These are phyloP conservation scores for Lachnellula suecica DNA, from an alignment of 2,329 filamentous ascomycete species.

Conservation along the genomic window DNA sequence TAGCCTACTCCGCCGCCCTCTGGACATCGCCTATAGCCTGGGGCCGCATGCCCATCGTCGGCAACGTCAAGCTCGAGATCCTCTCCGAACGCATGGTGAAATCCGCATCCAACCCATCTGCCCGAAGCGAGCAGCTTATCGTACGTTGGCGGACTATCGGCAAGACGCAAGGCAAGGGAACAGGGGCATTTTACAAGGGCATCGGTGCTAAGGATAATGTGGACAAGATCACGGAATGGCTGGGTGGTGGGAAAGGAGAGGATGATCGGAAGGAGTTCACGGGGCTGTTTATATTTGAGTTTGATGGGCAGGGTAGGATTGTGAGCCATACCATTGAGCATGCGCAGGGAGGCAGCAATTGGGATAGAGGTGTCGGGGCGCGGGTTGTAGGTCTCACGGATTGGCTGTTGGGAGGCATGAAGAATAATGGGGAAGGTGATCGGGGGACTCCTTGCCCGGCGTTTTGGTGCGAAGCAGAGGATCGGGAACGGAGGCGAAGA, in stretches of 20 bases:
- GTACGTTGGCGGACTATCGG: slow-evolving; percentile 81
- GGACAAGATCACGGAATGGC: slow-evolving; percentile 50
- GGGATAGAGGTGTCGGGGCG: slow-evolving; percentile 77
- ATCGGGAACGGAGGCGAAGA: background rate
- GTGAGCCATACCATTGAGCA: slow-evolving; percentile 92
- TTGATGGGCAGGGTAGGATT: slow-evolving; percentile 83
- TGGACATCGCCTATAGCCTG: slow-evolving; percentile 97
- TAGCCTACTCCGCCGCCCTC: slow-evolving; percentile 88
- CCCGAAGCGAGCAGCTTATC: slow-evolving; percentile 73
- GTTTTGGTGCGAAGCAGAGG: slow-evolving; percentile 17
- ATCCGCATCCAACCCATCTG: slow-evolving; percentile 19
- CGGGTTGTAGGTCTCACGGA: slow-evolving; percentile 90
- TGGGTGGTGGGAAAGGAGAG: slow-evolving; percentile 46
- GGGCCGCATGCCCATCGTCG: slow-evolving; percentile 87
- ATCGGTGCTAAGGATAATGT: slow-evolving; percentile 45
- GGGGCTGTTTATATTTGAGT: slow-evolving; percentile 93
- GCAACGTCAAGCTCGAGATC: slow-evolving; percentile 86
- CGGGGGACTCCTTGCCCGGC: slow-evolving; percentile 32
- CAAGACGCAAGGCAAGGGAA: slow-evolving; percentile 42
- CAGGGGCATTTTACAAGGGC: slow-evolving; percentile 44
- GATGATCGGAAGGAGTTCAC: slow-evolving; percentile 76
- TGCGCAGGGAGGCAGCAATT: slow-evolving; percentile 78
- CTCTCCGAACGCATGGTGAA: slow-evolving; percentile 78
- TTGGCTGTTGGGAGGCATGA: slow-evolving; percentile 84
- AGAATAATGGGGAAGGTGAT: slow-evolving; percentile 37